phyloP scores from a whole-genome alignment of 768 basidiomycete species.

The Candolleomyces efflorescens region DNA sequence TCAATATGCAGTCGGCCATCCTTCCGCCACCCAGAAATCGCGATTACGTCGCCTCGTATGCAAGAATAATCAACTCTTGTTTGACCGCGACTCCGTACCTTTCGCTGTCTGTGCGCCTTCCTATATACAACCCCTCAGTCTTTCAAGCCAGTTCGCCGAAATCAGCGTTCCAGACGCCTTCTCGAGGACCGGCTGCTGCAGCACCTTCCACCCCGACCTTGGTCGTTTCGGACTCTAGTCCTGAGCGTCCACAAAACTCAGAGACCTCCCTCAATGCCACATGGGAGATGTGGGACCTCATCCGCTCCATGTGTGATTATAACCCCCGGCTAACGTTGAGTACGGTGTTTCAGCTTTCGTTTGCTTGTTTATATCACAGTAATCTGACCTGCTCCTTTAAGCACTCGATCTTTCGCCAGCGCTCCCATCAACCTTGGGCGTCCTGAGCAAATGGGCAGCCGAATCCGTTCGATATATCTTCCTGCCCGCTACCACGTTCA shows the following conservation, averaged over 20 bases:
- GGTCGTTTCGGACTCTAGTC: constrained; percentile 29
- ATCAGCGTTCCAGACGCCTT: constrained; percentile 4
- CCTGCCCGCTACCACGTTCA: constrained; percentile 87
- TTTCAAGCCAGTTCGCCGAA: constrained; percentile 36
- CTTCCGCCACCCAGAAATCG: constrained; percentile 87
- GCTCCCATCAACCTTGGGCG: constrained; percentile 70
- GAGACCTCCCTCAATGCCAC: constrained; percentile 66
- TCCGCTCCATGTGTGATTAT: constrained; percentile 87
- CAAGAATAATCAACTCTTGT: constrained; percentile 81
- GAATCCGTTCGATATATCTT: constrained; percentile 90
- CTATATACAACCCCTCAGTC: constrained; percentile 72
- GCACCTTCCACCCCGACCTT: constrained; percentile 29
- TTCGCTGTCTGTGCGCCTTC: constrained; percentile 78
- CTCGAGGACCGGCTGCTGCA: not conserved
- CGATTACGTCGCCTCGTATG: constrained; percentile 85
- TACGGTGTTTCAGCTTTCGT: constrained; percentile 28
- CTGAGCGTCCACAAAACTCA: constrained; percentile 29
- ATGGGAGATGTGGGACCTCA: constrained; percentile 99
- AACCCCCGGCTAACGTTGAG: constrained; percentile 68
- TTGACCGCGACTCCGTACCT: constrained; percentile 67
- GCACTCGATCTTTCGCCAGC: constrained; percentile 91
- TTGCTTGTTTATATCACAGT: not conserved
- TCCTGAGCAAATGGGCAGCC: constrained; percentile 85
- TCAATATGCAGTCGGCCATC: constrained; percentile 80
- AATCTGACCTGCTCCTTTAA: constrained; percentile 26